Evolutionary conservation across 176 grass and related monocot genomes (phyloP), one percentile per base, ranked within the genome.

Genomic region (Typha latifolia): DNA sequence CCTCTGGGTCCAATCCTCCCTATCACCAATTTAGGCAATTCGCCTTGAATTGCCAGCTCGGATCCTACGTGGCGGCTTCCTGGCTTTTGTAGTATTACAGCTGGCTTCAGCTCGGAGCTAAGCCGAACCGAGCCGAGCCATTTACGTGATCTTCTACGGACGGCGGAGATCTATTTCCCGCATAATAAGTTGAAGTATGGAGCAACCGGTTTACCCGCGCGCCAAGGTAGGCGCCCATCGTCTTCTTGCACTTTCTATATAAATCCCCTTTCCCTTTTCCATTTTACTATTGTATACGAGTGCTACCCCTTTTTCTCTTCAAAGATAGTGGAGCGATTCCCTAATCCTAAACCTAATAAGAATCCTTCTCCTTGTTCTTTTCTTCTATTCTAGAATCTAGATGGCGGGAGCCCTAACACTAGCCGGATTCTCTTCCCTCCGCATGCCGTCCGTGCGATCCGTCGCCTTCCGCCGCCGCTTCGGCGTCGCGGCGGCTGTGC

Each of bases 351-450:
- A n/a, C 32, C 29, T 47, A 21, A 9, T 21, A 19, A 6, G n/a
- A 59, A 19, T 59, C 22, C 15, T 16, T 19, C 53, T 57, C 4
- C 53, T 16, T 11, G 14, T 65, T 12, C 8, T 9, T 34, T 0
- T 4, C 50, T 61, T 12, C 4, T 59, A 47, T 62, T 79, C 19
- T 21, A 27, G 55, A 47, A 51, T 79, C 19, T 21, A 27, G 55
- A 73, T 80, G 77, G 19, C 62, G 1, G n/a, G 23, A 67, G 31
- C 50, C 32, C 34, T 72, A 73, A 62, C 24, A 31, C 31, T 80
- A 19, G 53, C 4, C 12, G 62, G 61, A 4, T 56, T 51, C 26
- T 78, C 11, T 59, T 10, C 53, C 18, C 53, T 59, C n/a, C 53
- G 53, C 53, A 11, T 59, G 53, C 53, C 53, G 18, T 59, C 53